Conservation (phyloP, 768 basidiomycete species). For the Leccinellum rugosiceps region DNA sequence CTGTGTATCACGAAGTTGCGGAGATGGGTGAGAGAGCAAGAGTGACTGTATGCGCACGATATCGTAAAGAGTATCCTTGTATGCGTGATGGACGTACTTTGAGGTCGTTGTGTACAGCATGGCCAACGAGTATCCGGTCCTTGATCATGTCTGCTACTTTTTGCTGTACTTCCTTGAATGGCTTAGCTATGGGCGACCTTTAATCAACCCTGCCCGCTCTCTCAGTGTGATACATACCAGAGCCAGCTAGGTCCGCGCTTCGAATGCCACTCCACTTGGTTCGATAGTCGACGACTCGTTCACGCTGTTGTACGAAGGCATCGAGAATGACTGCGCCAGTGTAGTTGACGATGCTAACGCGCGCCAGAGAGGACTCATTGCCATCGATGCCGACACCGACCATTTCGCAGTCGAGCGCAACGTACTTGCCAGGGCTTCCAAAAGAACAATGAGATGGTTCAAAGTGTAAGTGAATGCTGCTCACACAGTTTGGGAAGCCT, state of each 20-base stretch:
- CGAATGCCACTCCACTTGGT: slow-evolving; percentile 89
- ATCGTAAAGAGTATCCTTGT: background rate
- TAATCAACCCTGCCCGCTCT: background rate
- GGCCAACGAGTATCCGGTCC: slow-evolving; percentile 81
- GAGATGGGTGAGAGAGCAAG: slow-evolving; percentile 66
- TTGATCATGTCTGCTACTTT: slow-evolving; percentile 72
- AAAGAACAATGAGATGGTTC: slow-evolving; percentile 5
- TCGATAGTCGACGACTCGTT: slow-evolving; percentile 88
- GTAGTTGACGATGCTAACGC: slow-evolving; percentile 68
- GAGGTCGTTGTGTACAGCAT: slow-evolving; percentile 89
- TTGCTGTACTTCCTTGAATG: slow-evolving; percentile 78
- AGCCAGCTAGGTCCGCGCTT: slow-evolving; percentile 65
- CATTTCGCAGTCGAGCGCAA: slow-evolving; percentile 81
- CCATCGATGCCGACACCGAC: slow-evolving; percentile 15
- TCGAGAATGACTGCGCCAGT: slow-evolving; percentile 78
- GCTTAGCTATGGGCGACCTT: slow-evolving; percentile 49
- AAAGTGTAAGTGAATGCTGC: slow-evolving; percentile 16
- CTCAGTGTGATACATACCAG: slow-evolving; percentile 35
- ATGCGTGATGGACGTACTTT: slow-evolving; percentile 41
- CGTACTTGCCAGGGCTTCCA: slow-evolving; percentile 63
- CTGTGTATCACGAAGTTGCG: slow-evolving; percentile 69
- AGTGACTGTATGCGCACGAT: slow-evolving; percentile 40
- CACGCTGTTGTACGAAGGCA: slow-evolving; percentile 81
- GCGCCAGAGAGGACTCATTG: slow-evolving; percentile 11
- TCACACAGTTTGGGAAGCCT: slow-evolving; percentile 43